Base-by-base conservation (phyloP, 2,329 filamentous ascomycete genomes). In the Pezicula carpinea region DNA sequence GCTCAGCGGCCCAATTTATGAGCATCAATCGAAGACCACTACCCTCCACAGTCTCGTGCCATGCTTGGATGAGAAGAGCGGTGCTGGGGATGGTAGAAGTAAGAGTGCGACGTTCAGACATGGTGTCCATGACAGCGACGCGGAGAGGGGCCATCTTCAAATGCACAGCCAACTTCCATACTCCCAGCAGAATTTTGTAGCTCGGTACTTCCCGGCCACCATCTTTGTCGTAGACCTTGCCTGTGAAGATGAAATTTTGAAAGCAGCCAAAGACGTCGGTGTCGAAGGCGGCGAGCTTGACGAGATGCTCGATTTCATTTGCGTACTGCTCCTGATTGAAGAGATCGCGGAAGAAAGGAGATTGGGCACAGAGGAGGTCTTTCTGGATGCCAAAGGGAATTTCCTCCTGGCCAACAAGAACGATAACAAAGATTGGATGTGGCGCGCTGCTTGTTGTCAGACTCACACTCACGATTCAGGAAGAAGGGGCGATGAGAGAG, bases 1-100 rank as follows among this genome's bases (percentile, higher is more conserved):
- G 83, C 61, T 83, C 80, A 21, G 78, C 79, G 1, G 79, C 76
- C 80, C 80, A 84, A 10, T 70, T 73, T 3, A 83, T 66, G 13
- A 84, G 70, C 32, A 83, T 72, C 50, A 71, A 70, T 33, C 80
- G 72, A 41, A 84, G 76, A 1, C 76, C 72, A 3, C 79, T 82
- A 7, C 78, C 79, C 53, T 79, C 76, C 0, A 78, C 77, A 0
- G 79, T 82, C 43, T 82, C 77, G 41, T 76, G 72, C 79, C 80
- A 83, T 6, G 80, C 79, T 55, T 78, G 73, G 1, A 82, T 74
- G 5, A 83, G 72, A 1, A 83, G 68, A 2, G 76, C 74, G 0
- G 78, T 77, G 3, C 77, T 73, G 1, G 80, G 80, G 36, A 83
- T 83, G 15, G 69, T 66, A 43, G 72, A 67, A 0, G 78, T 82